Evolutionary conservation across 2,329 filamentous ascomycete genomes (phyloP), one percentile per base, ranked within the genome.

Genomic region (Teratosphaeria zuluensis): DNA sequence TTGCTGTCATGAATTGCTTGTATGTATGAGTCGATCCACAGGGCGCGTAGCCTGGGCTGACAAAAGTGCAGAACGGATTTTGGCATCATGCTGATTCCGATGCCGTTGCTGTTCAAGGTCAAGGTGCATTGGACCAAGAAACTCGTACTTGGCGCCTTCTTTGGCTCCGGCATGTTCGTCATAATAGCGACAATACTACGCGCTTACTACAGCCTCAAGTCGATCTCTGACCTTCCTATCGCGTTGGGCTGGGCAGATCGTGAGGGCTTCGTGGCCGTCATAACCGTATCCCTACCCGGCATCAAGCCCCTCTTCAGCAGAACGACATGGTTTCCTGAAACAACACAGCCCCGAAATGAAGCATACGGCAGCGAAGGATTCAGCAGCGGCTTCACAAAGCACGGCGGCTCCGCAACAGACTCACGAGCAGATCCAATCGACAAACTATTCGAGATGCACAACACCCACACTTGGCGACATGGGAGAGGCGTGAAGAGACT

Each of bases 1-100:
- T 85, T 59, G 78, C 80, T 1, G 74, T 77, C 3, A 78, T 86
- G 66, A 86, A 86, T 63, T 79, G 85, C 54, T 78, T 80, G 51
- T 53, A 53, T 31, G 51, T 53, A 24, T n/a, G 19, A 6, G 1
- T 1, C n/a, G 4, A 48, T 7, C 16, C n/a, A 2, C 2, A n/a
- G 8, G 42, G 42, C 4, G 42, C 4, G 19, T 4, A 3, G 16
- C 16, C 6, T n/a, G 42, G 19, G 42, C 42, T 48, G 42, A 48
- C 42, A 6, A 48, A 48, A 19, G 9, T n/a, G 24, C 31, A 53
- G 51, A 2, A 84, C 81, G 30, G 84, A 86, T 62, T 42, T 84
- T 2, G 76, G 82, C 72, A 84, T 86, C 66, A 78, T 86, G 31
- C 66, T 76, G 3, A 78, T 86, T 21, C 81, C 82, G 1, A 75